A percentile compares a stretch with the other conserved stretches of the same genome.
These are phyloP conservation scores for Sporothrix sp. DNA, from an alignment of 2,329 filamentous ascomycete species.

Conservation along the genomic window DNA sequence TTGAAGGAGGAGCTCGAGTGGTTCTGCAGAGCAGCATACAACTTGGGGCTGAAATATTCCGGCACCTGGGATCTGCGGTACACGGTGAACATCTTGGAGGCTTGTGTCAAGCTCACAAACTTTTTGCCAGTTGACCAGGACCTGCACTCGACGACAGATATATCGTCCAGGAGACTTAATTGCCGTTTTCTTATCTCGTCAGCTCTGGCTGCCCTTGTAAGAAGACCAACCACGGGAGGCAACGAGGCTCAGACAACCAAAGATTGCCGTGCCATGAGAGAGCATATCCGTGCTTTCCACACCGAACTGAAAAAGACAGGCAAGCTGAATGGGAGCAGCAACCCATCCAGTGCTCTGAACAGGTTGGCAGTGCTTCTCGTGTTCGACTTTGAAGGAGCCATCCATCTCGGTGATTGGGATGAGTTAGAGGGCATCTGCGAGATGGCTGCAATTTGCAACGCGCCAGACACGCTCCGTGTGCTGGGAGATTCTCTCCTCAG, in stretches of 20 bases:
- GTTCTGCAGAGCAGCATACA: slow-evolving; percentile 78
- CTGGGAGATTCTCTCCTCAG: slow-evolving; percentile 58
- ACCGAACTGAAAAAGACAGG: slow-evolving; percentile 30
- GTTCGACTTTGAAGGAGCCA: slow-evolving; percentile 70
- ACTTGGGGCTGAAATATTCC: slow-evolving; percentile 56
- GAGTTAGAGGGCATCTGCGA: slow-evolving; percentile 51
- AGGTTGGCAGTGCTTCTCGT: slow-evolving; percentile 60
- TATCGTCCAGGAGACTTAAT: slow-evolving; percentile 51
- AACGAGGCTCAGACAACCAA: slow-evolving; percentile 43
- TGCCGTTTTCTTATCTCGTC: slow-evolving; percentile 60
- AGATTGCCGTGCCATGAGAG: slow-evolving; percentile 51
- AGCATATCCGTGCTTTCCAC: slow-evolving; percentile 52
- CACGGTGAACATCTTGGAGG: slow-evolving; percentile 46
- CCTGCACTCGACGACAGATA: slow-evolving; percentile 28
- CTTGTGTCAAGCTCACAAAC: slow-evolving; percentile 43
- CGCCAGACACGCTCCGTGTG: slow-evolving; percentile 43
- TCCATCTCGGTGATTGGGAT: slow-evolving; percentile 58
- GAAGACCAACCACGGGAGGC: slow-evolving; percentile 35
- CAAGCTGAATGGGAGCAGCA: slow-evolving; percentile 32
- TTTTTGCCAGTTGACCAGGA: slow-evolving; percentile 40
- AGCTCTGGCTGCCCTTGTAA: slow-evolving; percentile 41
- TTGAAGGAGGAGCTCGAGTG: slow-evolving; percentile 61
- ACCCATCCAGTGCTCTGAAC: slow-evolving; percentile 41
- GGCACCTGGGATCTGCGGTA: slow-evolving; percentile 43
- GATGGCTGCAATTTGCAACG: slow-evolving; percentile 35